Base-by-base conservation (phyloP, 441 rosid genomes). In the Mallotus japonicus region DNA sequence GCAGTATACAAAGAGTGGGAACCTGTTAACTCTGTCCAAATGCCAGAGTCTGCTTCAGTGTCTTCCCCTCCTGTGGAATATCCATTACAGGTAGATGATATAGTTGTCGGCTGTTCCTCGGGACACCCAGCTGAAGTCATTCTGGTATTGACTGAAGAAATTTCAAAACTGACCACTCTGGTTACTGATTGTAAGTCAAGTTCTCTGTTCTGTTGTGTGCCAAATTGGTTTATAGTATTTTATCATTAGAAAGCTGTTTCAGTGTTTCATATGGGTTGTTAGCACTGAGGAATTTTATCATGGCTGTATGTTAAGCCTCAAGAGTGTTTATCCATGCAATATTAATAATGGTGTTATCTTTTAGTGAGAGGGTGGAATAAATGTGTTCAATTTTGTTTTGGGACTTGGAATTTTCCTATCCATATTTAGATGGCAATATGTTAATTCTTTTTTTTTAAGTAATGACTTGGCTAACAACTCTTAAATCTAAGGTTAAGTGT, bases 121-220 rank as follows among this genome's bases (percentile, higher is more conserved):
- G 96, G 92, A 71, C 96, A 90, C 79, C 96, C 96, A 59, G 78
- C 93, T 71, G 93, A 83, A 78, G 70, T 87, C 57, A 84, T 90
- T 80, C 63, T 74, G 74, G 16, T 67, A 63, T 73, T 90, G 76
- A 81, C 79, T 69, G 90, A 86, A 79, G 90, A 90, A 86, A 62
- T 87, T 66, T 65, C 74, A 22, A 83, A 72, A 55, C 70, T 90
- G 75, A 87, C 86, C 49, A 28, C 80, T 56, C 72, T 79, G 71
- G 72, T 90, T 57, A 61, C 82, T 13, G 87, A 86, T 77, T 70
- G 93, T 90, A 90, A 87, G 93, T 87, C 71, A 73, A 75, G 22
- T 50, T 55, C 65, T 67, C 13, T 63, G 56, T 67, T 64, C 28
- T 67, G 22, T 19, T 67, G 14, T 16, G 20, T 7, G n/a, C 66